phyloP scores from a whole-genome alignment of 2,329 filamentous ascomycete species.

The Cryphonectria naterciae region DNA sequence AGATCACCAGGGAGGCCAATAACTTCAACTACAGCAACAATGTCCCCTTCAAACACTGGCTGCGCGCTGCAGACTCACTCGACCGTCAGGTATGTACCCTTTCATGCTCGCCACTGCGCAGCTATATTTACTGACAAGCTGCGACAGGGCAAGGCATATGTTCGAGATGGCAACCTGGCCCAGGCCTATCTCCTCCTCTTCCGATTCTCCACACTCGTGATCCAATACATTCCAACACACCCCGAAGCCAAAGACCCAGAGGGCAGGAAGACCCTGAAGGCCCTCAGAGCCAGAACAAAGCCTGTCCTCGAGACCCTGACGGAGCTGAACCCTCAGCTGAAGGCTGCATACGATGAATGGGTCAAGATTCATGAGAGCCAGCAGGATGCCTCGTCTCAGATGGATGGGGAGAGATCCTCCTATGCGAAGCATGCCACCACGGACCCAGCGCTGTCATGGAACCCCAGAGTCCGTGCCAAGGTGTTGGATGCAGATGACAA shows the following conservation, averaged over 20 bases:
- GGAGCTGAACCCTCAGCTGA: conserved; percentile 76
- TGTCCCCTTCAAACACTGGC: conserved; percentile 80
- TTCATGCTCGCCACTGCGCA: too few relatives aligned
- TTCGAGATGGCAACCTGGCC: conserved; percentile 82
- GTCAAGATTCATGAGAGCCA: conserved; percentile 53
- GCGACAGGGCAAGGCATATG: conserved; percentile 76
- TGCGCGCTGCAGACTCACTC: conserved; percentile 78
- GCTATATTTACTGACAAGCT: background rate
- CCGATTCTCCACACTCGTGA: conserved; percentile 82
- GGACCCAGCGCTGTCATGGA: conserved; percentile 63
- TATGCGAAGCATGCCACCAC: conserved; percentile 55
- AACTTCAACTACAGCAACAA: conserved; percentile 80
- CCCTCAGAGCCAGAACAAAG: conserved; percentile 53
- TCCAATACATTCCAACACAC: conserved; percentile 75
- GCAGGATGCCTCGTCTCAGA: conserved; percentile 31
- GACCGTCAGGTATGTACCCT: conserved; percentile 71
- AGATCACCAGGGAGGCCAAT: conserved; percentile 75
- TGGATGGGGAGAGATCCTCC: conserved; percentile 34
- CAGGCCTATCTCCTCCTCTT: conserved; percentile 92
- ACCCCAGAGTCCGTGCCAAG: conserved; percentile 47
- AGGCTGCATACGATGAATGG: conserved; percentile 72
- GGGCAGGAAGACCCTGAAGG: conserved; percentile 64
- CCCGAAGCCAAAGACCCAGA: conserved; percentile 73
- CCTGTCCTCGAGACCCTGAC: conserved; percentile 74
- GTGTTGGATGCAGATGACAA: conserved; percentile 73